Evolutionary conservation across 2,329 filamentous ascomycete genomes (phyloP).

Genomic region (Remersonia thermophila): DNA sequence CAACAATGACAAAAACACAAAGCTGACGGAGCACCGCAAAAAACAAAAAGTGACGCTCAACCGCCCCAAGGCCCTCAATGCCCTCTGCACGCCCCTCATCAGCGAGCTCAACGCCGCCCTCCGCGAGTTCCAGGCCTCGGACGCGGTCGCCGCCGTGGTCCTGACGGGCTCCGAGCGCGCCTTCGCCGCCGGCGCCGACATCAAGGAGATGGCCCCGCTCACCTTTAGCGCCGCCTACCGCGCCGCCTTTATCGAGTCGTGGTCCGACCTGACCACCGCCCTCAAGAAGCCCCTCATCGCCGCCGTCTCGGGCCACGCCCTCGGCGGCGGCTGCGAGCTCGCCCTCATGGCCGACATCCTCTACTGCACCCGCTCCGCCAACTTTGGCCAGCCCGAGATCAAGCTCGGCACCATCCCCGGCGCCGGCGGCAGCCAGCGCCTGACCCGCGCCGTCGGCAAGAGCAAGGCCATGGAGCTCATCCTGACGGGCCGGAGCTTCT

Average conservation of each 20-base stretch:
- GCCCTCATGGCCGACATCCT: slow-evolving; percentile 96
- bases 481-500: slow-evolving; percentile 74
- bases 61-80: slow-evolving; percentile 91
- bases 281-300: slow-evolving; percentile 92
- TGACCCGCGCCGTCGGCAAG: slow-evolving; percentile 76
- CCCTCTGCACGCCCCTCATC: slow-evolving; percentile 83
- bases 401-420: slow-evolving; percentile 89
- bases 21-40: too few relatives aligned
- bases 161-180: slow-evolving; percentile 82
- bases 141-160: slow-evolving; percentile 62
- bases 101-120: slow-evolving; percentile 76
- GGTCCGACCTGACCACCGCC: slow-evolving; percentile 72
- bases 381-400: slow-evolving; percentile 95
- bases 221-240: slow-evolving; percentile 83
- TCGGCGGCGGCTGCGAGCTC: slow-evolving; percentile 91
- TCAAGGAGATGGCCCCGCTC: slow-evolving; percentile 95
- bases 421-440: slow-evolving; percentile 77
- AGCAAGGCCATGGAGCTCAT: slow-evolving; percentile 84
- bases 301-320: slow-evolving; percentile 85
- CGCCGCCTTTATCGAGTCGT: slow-evolving; percentile 85
- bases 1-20: background rate
- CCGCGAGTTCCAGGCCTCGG: slow-evolving; percentile 53
- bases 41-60: slow-evolving; percentile 94
- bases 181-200: slow-evolving; percentile 92
- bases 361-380: slow-evolving; percentile 75